These are phyloP conservation scores for Spathaspora sp. DNA, from an alignment of 1,139 yeast species.

Conservation along the genomic window DNA sequence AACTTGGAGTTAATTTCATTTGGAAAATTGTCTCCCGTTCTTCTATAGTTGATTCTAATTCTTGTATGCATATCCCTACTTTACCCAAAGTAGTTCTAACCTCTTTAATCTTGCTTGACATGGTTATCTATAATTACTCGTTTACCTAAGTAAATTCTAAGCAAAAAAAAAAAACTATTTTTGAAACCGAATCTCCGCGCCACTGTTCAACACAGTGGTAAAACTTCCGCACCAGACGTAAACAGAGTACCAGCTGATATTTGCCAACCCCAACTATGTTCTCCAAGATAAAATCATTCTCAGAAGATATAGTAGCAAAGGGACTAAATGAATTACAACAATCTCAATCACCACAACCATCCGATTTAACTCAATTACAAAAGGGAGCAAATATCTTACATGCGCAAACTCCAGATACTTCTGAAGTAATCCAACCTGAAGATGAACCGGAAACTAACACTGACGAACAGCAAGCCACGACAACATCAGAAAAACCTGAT, in stretches of 20 bases:
- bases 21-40: conserved; percentile 49
- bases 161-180: not conserved
- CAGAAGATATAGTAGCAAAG: conserved; percentile 49
- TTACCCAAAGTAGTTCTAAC: conserved; percentile 17
- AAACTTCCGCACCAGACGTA: not conserved
- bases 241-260: too few species aligned
- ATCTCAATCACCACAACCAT: conserved; percentile 14
- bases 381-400: conserved; percentile 31
- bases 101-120: conserved; percentile 14
- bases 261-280: conserved; percentile 30
- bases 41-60: conserved; percentile 43
- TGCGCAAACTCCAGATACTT: conserved; percentile 45
- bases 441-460: conserved; percentile 28
- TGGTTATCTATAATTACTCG: not conserved
- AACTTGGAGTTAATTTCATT: conserved; percentile 50
- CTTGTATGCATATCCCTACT: conserved; percentile 16
- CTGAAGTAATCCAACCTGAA: conserved; percentile 46
- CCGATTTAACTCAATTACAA: conserved; percentile 32
- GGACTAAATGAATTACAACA: conserved; percentile 33
- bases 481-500: not conserved
- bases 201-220: not conserved
- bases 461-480: conserved; percentile 6
- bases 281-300: conserved; percentile 53
- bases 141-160: not conserved
- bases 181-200: too few species aligned